These are phyloP conservation scores for Botryotinia globosa DNA, from an alignment of 2,329 filamentous ascomycete genomes.

Conservation along the genomic window DNA sequence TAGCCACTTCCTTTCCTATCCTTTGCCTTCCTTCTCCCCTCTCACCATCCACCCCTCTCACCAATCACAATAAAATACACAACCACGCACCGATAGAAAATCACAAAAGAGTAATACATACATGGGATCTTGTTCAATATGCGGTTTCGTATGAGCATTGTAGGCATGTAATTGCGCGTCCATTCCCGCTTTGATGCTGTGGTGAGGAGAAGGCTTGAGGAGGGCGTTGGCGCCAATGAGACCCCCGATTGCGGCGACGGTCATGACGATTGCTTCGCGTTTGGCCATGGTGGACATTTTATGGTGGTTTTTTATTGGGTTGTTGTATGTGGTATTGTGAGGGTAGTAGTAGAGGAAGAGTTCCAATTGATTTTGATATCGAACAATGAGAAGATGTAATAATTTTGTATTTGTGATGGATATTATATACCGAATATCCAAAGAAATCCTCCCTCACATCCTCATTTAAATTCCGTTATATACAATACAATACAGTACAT, in stretches of 20 bases:
- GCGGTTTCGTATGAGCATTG: conserved; percentile 12
- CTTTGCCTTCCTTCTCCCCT: not conserved
- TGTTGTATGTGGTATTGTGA: not conserved
- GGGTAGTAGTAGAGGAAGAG: not conserved
- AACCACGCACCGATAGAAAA: not conserved
- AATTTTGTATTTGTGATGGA: not conserved
- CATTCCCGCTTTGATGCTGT: conserved; percentile 16
- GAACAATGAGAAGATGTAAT: not conserved
- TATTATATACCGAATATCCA: not conserved
- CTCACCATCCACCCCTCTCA: too few relatives aligned
- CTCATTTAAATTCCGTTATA: not conserved
- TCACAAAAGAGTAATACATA: conserved; percentile 17
- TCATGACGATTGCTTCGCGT: conserved; percentile 16
- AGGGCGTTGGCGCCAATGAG: conserved; percentile 16
- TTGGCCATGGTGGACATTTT: conserved; percentile 14
- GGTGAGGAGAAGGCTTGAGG: conserved; percentile 11
- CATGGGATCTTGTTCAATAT: conserved; percentile 10
- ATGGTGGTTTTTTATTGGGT: not conserved
- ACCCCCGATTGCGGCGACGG: conserved; percentile 4
- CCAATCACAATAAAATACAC: not conserved
- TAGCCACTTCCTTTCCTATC: not conserved
- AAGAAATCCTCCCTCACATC: not conserved
- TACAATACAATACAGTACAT: not conserved
- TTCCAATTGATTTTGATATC: not conserved
- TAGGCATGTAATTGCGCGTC: conserved; percentile 6